These are phyloP conservation scores for Buddleja alternifolia DNA, from an alignment of 257 asterid species.

Conservation along the genomic window DNA sequence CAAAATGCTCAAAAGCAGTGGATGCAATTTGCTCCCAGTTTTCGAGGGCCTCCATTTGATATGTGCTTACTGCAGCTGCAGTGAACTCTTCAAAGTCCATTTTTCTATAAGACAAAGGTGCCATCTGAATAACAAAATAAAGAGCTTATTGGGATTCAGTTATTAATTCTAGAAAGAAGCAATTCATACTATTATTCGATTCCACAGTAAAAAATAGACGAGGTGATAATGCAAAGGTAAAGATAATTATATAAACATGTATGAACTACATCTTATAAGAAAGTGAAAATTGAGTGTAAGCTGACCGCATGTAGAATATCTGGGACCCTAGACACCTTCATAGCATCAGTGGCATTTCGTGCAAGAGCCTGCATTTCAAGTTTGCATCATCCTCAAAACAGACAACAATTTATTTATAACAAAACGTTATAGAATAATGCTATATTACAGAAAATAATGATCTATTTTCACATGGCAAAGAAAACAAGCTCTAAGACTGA, in stretches of 20 bases:
- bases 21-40: constrained; percentile 83
- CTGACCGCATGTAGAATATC: constrained; percentile 84
- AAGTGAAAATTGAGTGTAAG: constrained; percentile 9
- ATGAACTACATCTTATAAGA: neutral
- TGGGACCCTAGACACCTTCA: constrained; percentile 85
- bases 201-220: neutral
- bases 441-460: neutral
- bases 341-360: constrained; percentile 82
- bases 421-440: neutral
- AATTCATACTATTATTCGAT: neutral
- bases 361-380: constrained; percentile 70
- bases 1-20: constrained; percentile 72
- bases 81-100: constrained; percentile 88
- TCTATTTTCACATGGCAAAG: neutral
- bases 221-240: neutral
- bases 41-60: constrained; percentile 85
- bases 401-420: neutral
- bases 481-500: too few relatives aligned
- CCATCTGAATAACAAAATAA: constrained; percentile 54
- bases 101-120: constrained; percentile 66
- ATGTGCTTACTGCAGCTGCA: constrained; percentile 89
- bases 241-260: neutral
- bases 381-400: neutral
- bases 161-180: neutral
- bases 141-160: neutral